Conservation (phyloP, 2,329 filamentous ascomycete species). For the Hypocrella siamensis region DNA sequence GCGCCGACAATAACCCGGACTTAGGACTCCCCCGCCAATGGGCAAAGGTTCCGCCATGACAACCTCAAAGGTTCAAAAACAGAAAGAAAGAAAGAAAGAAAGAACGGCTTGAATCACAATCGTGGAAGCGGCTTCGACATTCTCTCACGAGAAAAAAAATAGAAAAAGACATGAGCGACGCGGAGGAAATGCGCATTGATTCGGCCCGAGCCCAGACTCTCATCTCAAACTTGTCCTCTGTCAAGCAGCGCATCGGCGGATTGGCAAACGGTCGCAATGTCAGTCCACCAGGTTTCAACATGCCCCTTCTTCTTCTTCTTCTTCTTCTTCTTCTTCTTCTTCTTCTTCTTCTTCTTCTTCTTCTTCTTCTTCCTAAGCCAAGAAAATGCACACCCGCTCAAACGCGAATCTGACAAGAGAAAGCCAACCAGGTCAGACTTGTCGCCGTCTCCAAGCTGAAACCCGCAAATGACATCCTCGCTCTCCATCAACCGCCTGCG, state of each 20-base stretch:
- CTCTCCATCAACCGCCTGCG: constrained; percentile 50
- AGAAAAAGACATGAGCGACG: background rate
- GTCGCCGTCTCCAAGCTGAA: constrained; percentile 96
- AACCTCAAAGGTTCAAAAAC: too few relatives aligned
- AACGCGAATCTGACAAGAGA: background rate
- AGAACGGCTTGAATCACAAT: too few relatives aligned
- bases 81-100: too few relatives aligned
- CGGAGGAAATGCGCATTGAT: constrained; percentile 44
- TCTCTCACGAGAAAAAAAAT: background rate
- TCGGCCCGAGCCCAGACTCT: constrained; percentile 46
- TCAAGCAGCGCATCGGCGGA: constrained; percentile 40
- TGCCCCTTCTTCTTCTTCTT: too few relatives aligned
- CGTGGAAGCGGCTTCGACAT: too few relatives aligned
- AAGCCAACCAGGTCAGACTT: constrained; percentile 48
- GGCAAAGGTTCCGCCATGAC: too few relatives aligned
- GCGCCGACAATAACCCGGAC: constrained; percentile 5
- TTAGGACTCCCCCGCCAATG: too few relatives aligned
- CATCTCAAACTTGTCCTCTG: constrained; percentile 42
- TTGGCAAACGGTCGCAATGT: constrained; percentile 39
- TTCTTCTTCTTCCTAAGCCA: too few relatives aligned
- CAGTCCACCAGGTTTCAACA: too few relatives aligned
- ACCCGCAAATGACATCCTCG: constrained; percentile 77
- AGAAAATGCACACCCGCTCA: background rate
- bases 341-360: too few relatives aligned
- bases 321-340: too few relatives aligned